A percentile compares a stretch with the other conserved stretches of the same genome.
Evolutionary conservation across 208 protist genomes (phyloP).

Genomic region (Angomonas ambiguus): DNA sequence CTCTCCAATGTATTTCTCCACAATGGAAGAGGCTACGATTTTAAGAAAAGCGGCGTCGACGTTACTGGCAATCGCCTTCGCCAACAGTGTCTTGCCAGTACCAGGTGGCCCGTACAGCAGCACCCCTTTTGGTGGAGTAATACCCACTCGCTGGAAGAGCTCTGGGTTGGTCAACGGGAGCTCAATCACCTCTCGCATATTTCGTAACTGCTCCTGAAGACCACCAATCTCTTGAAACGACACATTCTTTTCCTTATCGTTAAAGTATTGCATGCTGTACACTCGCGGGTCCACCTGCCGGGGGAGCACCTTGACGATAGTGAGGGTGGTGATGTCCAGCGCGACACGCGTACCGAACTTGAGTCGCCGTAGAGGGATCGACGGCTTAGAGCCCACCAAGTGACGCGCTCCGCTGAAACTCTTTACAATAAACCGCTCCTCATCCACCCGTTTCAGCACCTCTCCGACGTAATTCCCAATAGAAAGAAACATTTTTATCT

Average conservation of each 20-base stretch:
- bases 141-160: conserved; percentile 98
- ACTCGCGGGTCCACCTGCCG: conserved; percentile 99
- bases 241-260: conserved; percentile 87
- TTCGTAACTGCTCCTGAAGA: conserved; percentile 97
- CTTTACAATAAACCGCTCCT: conserved; percentile 98
- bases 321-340: conserved; percentile 99
- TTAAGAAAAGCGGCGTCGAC: conserved; percentile 99
- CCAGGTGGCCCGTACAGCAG: conserved; percentile 99
- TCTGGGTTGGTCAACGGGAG: conserved; percentile 99
- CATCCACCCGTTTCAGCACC: conserved; percentile 95
- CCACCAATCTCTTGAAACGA: conserved; percentile 97
- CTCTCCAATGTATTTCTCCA: conserved; percentile 99
- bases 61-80: conserved; percentile 98
- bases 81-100: conserved; percentile 95
- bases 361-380: conserved; percentile 93
- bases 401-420: conserved; percentile 98
- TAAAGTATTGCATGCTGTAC: conserved; percentile 98
- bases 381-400: conserved; percentile 96
- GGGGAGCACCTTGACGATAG: conserved; percentile 98
- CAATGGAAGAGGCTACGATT: conserved; percentile 97
- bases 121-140: conserved; percentile 99
- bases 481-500: conserved; percentile 97
- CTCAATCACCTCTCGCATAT: conserved; percentile 99
- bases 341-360: conserved; percentile 96
- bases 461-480: conserved; percentile 99